Evolutionary conservation across 257 asterid genomes (phyloP), one percentile per base, ranked within the genome.

Genomic region (Striga asiatica): DNA sequence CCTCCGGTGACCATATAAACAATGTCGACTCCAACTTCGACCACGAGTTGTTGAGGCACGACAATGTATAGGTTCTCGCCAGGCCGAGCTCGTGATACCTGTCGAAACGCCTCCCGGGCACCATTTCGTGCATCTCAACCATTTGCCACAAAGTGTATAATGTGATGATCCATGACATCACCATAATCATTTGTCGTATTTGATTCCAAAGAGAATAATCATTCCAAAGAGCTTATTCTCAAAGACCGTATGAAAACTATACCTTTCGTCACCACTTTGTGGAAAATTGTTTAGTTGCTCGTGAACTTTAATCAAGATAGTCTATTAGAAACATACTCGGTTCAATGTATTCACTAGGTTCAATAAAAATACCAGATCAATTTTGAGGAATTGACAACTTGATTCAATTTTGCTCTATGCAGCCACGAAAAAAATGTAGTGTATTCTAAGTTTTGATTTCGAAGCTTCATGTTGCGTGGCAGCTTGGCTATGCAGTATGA

Each of bases 1-100:
- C 85, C 81, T 12, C 81, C 84, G 0, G 81, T 74, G n/a, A 78
- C 67, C 84, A 78, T 71, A 69, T 78, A 78, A 21, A 79, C 82
- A 47, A 76, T 76, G 70, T 70, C 67, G 8, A 65, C 66, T 0
- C 80, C 82, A 8, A 76, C 66, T 37, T 58, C 72, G 0, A 73
- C 80, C 1, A 71, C 12, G 2, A 79, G 38, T 46, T 79, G 86
- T 35, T 49, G 73, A 3, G 86, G 83, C 41, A 79, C 74, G 1
- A 79, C 78, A n/a, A 79, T 65, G 76, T 76, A 79, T 22, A 79
- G 82, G 32, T 60, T 78, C 7, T 69, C 45, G 1, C 85, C 81
- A 49, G 79, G n/a, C 84, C 84, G 0, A 78, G 71, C 65, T 78
- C 84, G 22, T 78, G 84, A 50, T 78, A 78, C 37, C 84, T 50